Evolutionary conservation across 2,329 filamentous ascomycete species (phyloP), one percentile per base, ranked within the genome.

Genomic region (Alternaria sp.): DNA sequence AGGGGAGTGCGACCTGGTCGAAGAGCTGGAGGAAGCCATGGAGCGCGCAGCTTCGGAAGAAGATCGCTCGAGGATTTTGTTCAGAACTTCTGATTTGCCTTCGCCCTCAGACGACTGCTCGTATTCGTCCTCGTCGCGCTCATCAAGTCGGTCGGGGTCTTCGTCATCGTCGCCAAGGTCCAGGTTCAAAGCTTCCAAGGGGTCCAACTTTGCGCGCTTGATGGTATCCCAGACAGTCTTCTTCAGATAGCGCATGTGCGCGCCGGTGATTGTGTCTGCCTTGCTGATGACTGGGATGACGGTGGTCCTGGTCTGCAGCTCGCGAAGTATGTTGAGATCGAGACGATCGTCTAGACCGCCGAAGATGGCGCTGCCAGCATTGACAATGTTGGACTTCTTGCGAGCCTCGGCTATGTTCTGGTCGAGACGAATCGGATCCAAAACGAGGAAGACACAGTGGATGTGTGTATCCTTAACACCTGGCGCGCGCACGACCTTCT

Each of bases 201-300:
- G 95, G 75, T 99, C 94, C 58, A 99, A 86, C 69, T 92, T 92
- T 14, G 93, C 90, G 74, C 89, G 89, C 82, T 96, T 95, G 66
- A 99, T 85, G 71, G 92, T 94, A 58, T 93, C 89, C 89, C 92
- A 96, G 33, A 99, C 94, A 12, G 91, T 90, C 81, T 91, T 93
- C 85, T 97, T 97, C 69, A 99, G 87, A 73, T 93, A 90, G 49
- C 88, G 86, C 96, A 98, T 98, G 81, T 99, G 96, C 57, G 92
- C 91, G 0, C 92, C 90, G n/a, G 96, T 98, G 72, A 98, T 92
- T 14, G 94, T 97, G 79, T 99, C 96, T 43, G 96, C 95, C 82
- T 99, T 99, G 77, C 94, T 92, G 75, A 99, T 95, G 62, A 99
- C 90, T 0, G 96, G 96, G 50, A 99, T 93, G 63, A 98, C 93